phyloP scores from a whole-genome alignment of 176 grass and related monocot species.

The Rhynchospora breviuscula region DNA sequence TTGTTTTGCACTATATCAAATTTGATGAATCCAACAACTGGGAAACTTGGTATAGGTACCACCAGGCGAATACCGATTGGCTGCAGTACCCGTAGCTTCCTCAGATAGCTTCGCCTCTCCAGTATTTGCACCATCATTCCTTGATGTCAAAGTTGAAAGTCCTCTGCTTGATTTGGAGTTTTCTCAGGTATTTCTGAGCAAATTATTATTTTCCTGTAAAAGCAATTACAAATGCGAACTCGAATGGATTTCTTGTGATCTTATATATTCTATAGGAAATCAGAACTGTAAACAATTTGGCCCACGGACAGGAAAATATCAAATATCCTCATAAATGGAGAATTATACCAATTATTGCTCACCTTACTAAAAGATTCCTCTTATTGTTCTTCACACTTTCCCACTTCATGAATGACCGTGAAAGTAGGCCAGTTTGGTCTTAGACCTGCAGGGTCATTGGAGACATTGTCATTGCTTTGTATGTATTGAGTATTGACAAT shows the following conservation, averaged over 20 bases:
- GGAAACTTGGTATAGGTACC: constrained; percentile 50
- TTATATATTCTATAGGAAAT: neutral
- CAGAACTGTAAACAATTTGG: neutral
- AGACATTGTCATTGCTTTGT: neutral
- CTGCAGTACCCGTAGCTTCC: constrained; percentile 64
- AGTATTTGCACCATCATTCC: constrained; percentile 73
- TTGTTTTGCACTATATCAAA: neutral
- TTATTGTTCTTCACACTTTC: neutral
- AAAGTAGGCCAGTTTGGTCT: neutral
- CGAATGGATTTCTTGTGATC: neutral
- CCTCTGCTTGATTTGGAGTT: constrained; percentile 83
- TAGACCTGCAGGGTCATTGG: neutral
- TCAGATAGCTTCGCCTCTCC: constrained; percentile 49
- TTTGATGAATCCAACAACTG: constrained; percentile 10
- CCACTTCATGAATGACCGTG: neutral
- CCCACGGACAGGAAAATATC: neutral
- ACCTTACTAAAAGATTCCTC: neutral
- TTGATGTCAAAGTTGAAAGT: constrained; percentile 64
- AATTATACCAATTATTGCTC: neutral
- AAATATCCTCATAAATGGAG: neutral
- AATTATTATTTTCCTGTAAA: constrained; percentile 11
- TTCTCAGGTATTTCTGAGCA: constrained; percentile 57
- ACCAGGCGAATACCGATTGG: constrained; percentile 71
- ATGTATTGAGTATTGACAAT: neutral
- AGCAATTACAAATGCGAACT: neutral